phyloP scores from a whole-genome alignment of 2,329 filamentous ascomycete species.

The Nigrospora sphaerica region DNA sequence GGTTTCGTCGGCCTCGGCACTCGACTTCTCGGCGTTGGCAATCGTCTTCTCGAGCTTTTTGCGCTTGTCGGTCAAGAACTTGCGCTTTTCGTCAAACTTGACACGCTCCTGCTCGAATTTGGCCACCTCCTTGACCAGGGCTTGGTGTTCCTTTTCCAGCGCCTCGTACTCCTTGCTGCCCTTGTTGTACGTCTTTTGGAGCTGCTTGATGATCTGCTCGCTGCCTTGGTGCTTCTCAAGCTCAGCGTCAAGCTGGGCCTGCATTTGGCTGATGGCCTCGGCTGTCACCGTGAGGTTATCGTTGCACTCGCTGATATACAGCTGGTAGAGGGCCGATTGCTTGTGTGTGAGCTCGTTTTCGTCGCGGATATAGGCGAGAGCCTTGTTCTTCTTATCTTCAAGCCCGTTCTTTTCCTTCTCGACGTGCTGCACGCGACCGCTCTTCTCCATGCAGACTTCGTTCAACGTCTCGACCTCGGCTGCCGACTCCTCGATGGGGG shows the following conservation, averaged over 20 bases:
- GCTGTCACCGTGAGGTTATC: conserved; percentile 85
- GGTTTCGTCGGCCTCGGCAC: conserved; percentile 67
- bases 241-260: conserved; percentile 77
- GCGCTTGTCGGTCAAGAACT: conserved; percentile 83
- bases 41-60: conserved; percentile 93
- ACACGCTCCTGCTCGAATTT: conserved; percentile 95
- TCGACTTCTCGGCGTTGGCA: conserved; percentile 65
- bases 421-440: conserved; percentile 88
- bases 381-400: conserved; percentile 95
- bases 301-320: conserved; percentile 80
- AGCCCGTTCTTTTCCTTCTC: conserved; percentile 92
- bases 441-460: conserved; percentile 93
- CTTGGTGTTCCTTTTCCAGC: conserved; percentile 75
- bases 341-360: conserved; percentile 90
- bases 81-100: conserved; percentile 96
- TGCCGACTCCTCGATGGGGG: conserved; percentile 90
- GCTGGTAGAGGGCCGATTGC: conserved; percentile 85
- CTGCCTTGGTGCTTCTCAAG: conserved; percentile 86
- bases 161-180: conserved; percentile 77
- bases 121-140: conserved; percentile 75
- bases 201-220: conserved; percentile 81
- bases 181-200: conserved; percentile 77
- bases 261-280: conserved; percentile 86
- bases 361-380: conserved; percentile 78
- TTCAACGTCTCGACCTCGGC: conserved; percentile 87